These are phyloP conservation scores for Coniella lustricola DNA, from an alignment of 2,329 filamentous ascomycete species.

Conservation along the genomic window DNA sequence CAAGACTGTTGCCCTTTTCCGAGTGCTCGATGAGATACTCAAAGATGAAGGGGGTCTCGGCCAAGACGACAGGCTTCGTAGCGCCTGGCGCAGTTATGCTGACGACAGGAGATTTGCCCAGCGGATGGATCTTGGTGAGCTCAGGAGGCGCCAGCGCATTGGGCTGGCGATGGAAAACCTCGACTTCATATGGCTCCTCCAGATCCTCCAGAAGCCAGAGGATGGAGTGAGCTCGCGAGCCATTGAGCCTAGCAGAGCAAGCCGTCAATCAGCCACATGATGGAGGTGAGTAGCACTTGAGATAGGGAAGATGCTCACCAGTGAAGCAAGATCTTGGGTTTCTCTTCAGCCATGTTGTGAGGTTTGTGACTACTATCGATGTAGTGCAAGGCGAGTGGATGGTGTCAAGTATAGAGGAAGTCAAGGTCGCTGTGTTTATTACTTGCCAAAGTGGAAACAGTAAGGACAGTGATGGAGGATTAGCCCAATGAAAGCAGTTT, in stretches of 20 bases:
- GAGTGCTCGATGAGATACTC: constrained; percentile 74
- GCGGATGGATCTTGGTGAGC: constrained; percentile 69
- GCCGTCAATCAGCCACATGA: neutral
- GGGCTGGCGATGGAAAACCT: constrained; percentile 63
- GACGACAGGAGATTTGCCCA: constrained; percentile 82
- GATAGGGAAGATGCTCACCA: constrained; percentile 11
- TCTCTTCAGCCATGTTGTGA: constrained; percentile 10
- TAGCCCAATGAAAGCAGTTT: too few relatives aligned
- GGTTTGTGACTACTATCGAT: too few relatives aligned
- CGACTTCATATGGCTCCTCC: constrained; percentile 69
- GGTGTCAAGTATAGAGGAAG: too few relatives aligned
- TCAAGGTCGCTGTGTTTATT: neutral
- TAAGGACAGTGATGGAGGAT: too few relatives aligned
- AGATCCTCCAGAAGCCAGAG: constrained; percentile 84
- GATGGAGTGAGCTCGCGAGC: constrained; percentile 75
- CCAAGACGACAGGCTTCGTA: constrained; percentile 52
- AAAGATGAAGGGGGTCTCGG: constrained; percentile 74
- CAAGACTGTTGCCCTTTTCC: constrained; percentile 35
- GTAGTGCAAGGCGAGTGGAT: too few relatives aligned
- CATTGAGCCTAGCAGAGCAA: constrained; percentile 61
- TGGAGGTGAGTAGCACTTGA: neutral
- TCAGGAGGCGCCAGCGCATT: constrained; percentile 63
- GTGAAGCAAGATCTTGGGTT: constrained; percentile 19
- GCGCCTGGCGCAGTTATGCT: constrained; percentile 44
- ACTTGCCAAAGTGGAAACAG: too few relatives aligned